Base-by-base conservation (phyloP, 2,329 filamentous ascomycete genomes). In the Scedosporium apiospermum region DNA sequence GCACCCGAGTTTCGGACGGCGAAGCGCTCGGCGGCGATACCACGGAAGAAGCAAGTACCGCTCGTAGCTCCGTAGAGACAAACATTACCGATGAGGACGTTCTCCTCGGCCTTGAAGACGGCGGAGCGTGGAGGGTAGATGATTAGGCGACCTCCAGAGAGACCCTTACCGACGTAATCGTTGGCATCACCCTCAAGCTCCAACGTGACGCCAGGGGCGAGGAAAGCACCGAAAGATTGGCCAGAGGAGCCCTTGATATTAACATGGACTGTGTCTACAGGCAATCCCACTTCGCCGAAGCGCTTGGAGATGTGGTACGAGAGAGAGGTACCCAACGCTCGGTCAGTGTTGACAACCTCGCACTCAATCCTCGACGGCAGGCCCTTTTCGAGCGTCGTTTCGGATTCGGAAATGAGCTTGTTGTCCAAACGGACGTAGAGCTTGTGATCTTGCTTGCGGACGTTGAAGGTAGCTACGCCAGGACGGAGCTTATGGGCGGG, bases 181-280 rank as follows among this genome's bases (percentile, higher is more conserved):
- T 98, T 98, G 72, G 91, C 81, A 73, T 98, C 93, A 76, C 93
- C 93, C 78, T 98, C 93, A 46, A 98, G 86, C 76, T 98, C 93
- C 57, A 98, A 80, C 1, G 93, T 98, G 57, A 97, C 87, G 83
- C 93, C 93, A 65, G 93, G 90, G 57, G 93, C 93, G 63, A 97
- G 83, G 82, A 89, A 97, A 60, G 93, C 93, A 78, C 93, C 93
- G 70, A 98, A 98, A 1, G 93, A 97, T 76, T 98, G 93, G 69
- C 93, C 93, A 67, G 93, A 93, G 62, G 93, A 97, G 55, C 93
- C 93, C 81, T 95, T 93, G 74, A 97, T 95, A 72, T 96, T 97
- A 73, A 91, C 91, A 71, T 98, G 93, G 63, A 98, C 91, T 21
- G 93, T 97, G 72, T 97, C 93, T 73, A 91, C 86, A 6, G 93